phyloP scores from a whole-genome alignment of 805 yeast species.

The Starmera pachycereana region DNA sequence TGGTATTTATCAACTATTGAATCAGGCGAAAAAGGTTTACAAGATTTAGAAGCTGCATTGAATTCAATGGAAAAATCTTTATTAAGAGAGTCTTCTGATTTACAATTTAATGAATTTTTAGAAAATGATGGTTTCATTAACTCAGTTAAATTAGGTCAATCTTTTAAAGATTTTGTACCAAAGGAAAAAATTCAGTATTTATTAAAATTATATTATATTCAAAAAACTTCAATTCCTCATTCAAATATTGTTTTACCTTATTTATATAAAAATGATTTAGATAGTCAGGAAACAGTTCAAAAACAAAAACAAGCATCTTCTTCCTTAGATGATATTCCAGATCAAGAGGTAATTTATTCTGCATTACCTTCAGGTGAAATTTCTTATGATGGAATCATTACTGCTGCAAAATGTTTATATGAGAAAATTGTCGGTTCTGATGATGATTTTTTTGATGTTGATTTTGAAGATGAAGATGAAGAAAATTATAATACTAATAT shows the following conservation, averaged over 20 bases:
- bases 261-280: slow-evolving; percentile 21
- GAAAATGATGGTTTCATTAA: slow-evolving; percentile 64
- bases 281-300: no score
- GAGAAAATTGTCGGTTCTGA: slow-evolving; percentile 80
- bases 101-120: slow-evolving; percentile 30
- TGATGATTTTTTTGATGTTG: slow-evolving; percentile 93
- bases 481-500: slow-evolving; percentile 33
- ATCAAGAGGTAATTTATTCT: slow-evolving; percentile 37
- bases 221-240: slow-evolving; percentile 45
- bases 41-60: slow-evolving; percentile 73
- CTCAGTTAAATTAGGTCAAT: slow-evolving; percentile 78
- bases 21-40: slow-evolving; percentile 55
- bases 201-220: slow-evolving; percentile 52
- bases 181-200: slow-evolving; percentile 56
- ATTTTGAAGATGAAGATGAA: slow-evolving; percentile 84
- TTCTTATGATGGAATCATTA: slow-evolving; percentile 83
- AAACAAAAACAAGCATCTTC: background rate
- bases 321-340: slow-evolving; percentile 23
- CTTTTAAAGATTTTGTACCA: slow-evolving; percentile 78
- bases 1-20: slow-evolving; percentile 86
- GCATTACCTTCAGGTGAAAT: slow-evolving; percentile 77
- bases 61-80: slow-evolving; percentile 71
- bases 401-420: slow-evolving; percentile 70
- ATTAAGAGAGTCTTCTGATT: slow-evolving; percentile 58
- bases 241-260: slow-evolving; percentile 39